Base-by-base conservation (phyloP, 495 filamentous ascomycete genomes). In the Penicillium riverlandense region DNA sequence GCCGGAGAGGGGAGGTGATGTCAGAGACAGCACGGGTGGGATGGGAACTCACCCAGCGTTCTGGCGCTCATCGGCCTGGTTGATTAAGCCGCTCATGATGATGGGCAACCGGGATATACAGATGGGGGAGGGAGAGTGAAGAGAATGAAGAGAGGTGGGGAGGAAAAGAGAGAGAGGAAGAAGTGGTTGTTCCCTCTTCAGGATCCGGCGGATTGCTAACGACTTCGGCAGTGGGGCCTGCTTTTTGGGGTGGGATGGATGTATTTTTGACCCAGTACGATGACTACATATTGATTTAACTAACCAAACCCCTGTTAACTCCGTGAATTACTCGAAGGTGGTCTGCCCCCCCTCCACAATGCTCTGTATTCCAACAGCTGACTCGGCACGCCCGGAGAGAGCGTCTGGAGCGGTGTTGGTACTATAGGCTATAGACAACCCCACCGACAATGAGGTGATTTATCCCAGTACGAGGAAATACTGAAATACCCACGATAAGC, bases 71-170 rank as follows among this genome's bases (percentile, higher is more conserved):
- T 84, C 78, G 35, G 72, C 62, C 55, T 79, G 76, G 51, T 81
- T 75, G 59, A 83, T 71, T 33, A 79, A 80, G 65, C 77, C 74
- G 40, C 82, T 65, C 82, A 86, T 85, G 35, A 60, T 70, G 58
- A 38, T 52, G 45, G 44, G 32, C 52, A 45, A 46, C 45, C 47
- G 35, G 38, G 28, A 47, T 56, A 46, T 47, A 57, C 41, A 45
- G 41, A 47, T 36, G 52, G 29, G 43, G 48, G 30, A 30, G 41
- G 38, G 38, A 53, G 45, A 45, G 39, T 40, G 42, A 16, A 38
- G 43, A 51, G 47, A 38, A 32, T 32, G 41, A 45, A 46, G 43
- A 41, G 44, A 50, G 13, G 30, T 48, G 43, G 45, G 57, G 33
- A 48, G 43, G 57, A 39, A 53, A 37, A 45, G 43, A 31, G 40